Base-by-base conservation (phyloP, 345 rosid genomes). In the Clausena lansium region DNA sequence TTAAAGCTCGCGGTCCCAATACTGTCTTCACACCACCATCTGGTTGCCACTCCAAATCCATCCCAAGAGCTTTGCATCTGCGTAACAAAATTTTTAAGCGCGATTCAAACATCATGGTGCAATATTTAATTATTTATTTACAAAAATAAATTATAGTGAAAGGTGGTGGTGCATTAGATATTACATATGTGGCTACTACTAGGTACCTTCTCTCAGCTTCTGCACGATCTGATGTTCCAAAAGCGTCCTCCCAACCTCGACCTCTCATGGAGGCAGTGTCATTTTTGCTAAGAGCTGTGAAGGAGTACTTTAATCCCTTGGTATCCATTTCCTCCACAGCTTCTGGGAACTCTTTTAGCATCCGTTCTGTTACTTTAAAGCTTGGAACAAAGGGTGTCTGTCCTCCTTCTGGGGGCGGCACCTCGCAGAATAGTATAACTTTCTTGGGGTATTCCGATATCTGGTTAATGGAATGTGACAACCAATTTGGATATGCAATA, bases 311-410 rank as follows among this genome's bases (percentile, higher is more conserved):
- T 45, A 91, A 63, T 15, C 95, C 93, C 73, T 89, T 91, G 30
- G 68, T 30, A 68, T 91, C 93, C 76, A 89, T 81, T 76, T 89
- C 91, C 71, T 89, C 93, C 58, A 89, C 90, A 1, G 58, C 86
- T 73, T 88, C 79, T 0, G 91, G 93, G 79, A 89, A 89, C 82
- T 89, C 93, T 59, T 86, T 58, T 8, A 88, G 69, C 95, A 91
- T 88, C 76, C 73, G 65, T 61, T 91, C 91, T 0, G 95, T 85
- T 41, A 89, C 89, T 70, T 69, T 80, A 73, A 88, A 91, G 89
- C 95, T 89, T 28, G 95, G 95, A 67, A 91, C 95, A 62, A 91
- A 84, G 2, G 93, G 95, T 7, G 95, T 91, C 86, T 91, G 66
- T 33, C 95, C 91, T 13, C 93, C 95, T 62, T 86, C 89, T 1